These are phyloP conservation scores for Hypoxylon trugodes DNA, from an alignment of 495 filamentous ascomycete genomes.

Conservation along the genomic window DNA sequence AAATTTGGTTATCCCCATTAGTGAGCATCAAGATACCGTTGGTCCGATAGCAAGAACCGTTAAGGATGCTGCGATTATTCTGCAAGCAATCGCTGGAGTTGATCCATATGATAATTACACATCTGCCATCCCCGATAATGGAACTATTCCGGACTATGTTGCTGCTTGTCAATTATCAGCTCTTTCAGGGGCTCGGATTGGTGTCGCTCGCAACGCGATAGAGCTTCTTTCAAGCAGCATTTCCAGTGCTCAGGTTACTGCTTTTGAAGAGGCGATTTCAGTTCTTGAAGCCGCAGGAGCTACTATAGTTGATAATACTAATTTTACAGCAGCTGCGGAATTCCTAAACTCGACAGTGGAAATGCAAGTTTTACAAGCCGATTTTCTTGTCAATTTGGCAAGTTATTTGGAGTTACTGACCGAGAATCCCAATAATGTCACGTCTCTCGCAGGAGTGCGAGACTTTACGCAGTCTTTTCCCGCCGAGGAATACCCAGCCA, in stretches of 20 bases:
- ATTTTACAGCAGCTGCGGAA: conserved; percentile 39
- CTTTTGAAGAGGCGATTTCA: conserved; percentile 47
- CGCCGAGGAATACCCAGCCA: conserved; percentile 47
- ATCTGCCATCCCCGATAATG: conserved; percentile 46
- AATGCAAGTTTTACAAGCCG: conserved; percentile 49
- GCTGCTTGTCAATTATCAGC: conserved; percentile 44
- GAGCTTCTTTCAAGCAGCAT: conserved; percentile 14
- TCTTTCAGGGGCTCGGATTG: conserved; percentile 51
- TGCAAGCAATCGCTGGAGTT: conserved; percentile 47
- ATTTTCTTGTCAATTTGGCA: conserved; percentile 53
- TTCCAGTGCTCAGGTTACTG: no score
- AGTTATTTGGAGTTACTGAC: conserved; percentile 56
- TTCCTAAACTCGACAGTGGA: conserved; percentile 16
- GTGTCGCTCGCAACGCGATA: conserved; percentile 55
- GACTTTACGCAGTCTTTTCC: conserved; percentile 43
- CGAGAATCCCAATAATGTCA: conserved; percentile 55
- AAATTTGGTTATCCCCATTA: conserved; percentile 48
- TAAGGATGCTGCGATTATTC: conserved; percentile 49
- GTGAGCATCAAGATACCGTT: conserved; percentile 48
- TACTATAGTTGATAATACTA: conserved; percentile 47
- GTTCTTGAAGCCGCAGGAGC: conserved; percentile 51
- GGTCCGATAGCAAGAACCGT: conserved; percentile 50
- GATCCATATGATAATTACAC: conserved; percentile 57
- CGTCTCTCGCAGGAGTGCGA: conserved; percentile 40
- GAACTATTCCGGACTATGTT: conserved; percentile 54